Conservation (phyloP, 306 rosid species). For the Cucurbita pepo region DNA sequence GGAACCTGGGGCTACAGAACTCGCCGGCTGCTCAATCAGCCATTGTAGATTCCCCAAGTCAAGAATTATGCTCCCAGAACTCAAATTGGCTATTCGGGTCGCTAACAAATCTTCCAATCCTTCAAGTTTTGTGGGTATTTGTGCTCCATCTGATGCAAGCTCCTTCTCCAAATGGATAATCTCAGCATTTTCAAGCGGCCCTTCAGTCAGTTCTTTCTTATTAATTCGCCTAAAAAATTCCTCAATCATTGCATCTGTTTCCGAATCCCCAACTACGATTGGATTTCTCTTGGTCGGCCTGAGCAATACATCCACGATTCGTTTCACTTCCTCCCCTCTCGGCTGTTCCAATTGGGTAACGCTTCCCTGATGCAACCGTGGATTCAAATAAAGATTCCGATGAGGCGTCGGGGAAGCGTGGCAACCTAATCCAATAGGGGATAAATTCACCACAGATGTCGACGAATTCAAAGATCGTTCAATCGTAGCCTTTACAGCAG, state of each 20-base stretch:
- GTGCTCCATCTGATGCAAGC: slow-evolving; percentile 27
- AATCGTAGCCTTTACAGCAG: slow-evolving; percentile 71
- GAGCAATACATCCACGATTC: slow-evolving; percentile 44
- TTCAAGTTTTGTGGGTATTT: slow-evolving; percentile 32
- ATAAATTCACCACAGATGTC: slow-evolving; percentile 35
- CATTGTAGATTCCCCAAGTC: slow-evolving; percentile 83
- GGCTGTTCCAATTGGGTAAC: slow-evolving; percentile 29
- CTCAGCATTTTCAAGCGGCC: slow-evolving; percentile 31
- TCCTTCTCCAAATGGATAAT: slow-evolving; percentile 63
- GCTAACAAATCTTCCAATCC: slow-evolving; percentile 56
- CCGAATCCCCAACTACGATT: slow-evolving; percentile 76
- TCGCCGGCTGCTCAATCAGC: slow-evolving; percentile 61
- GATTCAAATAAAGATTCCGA: slow-evolving; percentile 62
- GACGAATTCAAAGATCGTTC: slow-evolving; percentile 60
- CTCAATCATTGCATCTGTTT: slow-evolving; percentile 55
- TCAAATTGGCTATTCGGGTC: slow-evolving; percentile 12
- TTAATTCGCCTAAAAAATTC: slow-evolving; percentile 59
- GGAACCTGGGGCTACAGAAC: slow-evolving; percentile 12
- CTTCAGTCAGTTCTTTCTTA: slow-evolving; percentile 23
- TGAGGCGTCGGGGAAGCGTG: slow-evolving; percentile 26
- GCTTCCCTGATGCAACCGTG: slow-evolving; percentile 51
- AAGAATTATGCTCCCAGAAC: slow-evolving; percentile 34
- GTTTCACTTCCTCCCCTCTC: slow-evolving; percentile 49
- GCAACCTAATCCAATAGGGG: slow-evolving; percentile 9
- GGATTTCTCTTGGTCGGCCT: slow-evolving; percentile 67